A percentile compares a stretch with the other conserved stretches of the same genome.
Conservation (phyloP, 2,329 filamentous ascomycete species). For the Xylaria sp. region DNA sequence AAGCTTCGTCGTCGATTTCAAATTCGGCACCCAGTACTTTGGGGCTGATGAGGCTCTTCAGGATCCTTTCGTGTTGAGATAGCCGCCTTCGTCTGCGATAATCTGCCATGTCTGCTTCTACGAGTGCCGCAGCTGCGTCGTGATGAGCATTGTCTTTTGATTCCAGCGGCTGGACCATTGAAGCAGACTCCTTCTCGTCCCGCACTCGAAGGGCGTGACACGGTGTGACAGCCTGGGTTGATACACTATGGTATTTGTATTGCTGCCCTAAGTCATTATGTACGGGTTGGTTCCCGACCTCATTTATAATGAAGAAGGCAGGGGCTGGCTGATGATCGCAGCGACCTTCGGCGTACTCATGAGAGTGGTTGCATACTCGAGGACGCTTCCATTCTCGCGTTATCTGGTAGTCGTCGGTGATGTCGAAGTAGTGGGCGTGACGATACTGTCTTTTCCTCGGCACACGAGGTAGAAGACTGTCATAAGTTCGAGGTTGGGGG, state of each 20-base stretch:
- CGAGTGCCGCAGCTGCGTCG: conserved; percentile 60
- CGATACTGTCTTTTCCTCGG: conserved; percentile 56
- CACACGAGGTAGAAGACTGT: conserved; percentile 47
- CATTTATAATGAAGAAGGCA: conserved; percentile 51
- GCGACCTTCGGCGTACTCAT: conserved; percentile 36
- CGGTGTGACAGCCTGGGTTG: conserved; percentile 25
- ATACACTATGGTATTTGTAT: conserved; percentile 34
- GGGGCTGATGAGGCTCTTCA: conserved; percentile 67
- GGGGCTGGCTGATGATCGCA: conserved; percentile 41
- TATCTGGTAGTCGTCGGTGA: conserved; percentile 51
- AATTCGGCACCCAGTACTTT: conserved; percentile 60
- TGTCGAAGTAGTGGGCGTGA: conserved; percentile 50
- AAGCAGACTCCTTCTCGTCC: conserved; percentile 31
- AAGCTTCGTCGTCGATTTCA: conserved; percentile 66
- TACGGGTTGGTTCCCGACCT: conserved; percentile 45
- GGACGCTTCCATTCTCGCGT: conserved; percentile 51
- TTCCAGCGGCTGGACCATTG: conserved; percentile 51
- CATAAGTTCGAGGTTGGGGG: conserved; percentile 35
- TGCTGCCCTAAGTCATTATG: conserved; percentile 39
- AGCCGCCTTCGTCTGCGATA: conserved; percentile 59
- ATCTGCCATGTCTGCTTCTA: conserved; percentile 59
- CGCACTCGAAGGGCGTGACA: conserved; percentile 38
- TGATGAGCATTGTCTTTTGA: conserved; percentile 60
- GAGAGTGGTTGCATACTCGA: conserved; percentile 38
- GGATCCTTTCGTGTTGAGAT: conserved; percentile 67